Evolutionary conservation across 2,329 filamentous ascomycete genomes (phyloP).

Genomic region (Orbilia javanica): DNA sequence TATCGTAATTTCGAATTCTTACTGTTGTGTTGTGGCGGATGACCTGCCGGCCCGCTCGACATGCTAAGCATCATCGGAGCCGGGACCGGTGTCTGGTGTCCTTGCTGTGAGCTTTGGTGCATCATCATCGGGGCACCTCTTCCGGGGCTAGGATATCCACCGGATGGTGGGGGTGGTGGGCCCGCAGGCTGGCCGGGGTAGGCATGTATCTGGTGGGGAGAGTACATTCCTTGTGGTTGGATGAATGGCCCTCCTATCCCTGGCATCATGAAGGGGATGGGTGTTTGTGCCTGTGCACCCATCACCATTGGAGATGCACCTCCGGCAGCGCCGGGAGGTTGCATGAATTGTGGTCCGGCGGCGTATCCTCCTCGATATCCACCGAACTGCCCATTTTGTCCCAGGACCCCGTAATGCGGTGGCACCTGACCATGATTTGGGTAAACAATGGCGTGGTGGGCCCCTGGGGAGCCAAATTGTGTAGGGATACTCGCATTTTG

Average conservation of each 20-base stretch:
- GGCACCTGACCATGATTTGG: conserved; percentile 60
- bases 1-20: conserved; percentile 72
- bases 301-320: conserved; percentile 80
- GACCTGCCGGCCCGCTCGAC: conserved; percentile 81
- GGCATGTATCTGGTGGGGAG: conserved; percentile 79
- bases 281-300: conserved; percentile 71
- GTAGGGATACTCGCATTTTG: conserved; percentile 61
- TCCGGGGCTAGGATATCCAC: conserved; percentile 89
- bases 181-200: conserved; percentile 70
- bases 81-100: conserved; percentile 74
- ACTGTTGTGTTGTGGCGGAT: conserved; percentile 76
- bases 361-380: conserved; percentile 58
- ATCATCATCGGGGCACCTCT: conserved; percentile 92
- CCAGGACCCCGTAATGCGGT: conserved; percentile 62
- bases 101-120: conserved; percentile 92
- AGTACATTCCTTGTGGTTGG: conserved; percentile 81
- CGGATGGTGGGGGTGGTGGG: conserved; percentile 73
- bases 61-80: conserved; percentile 80
- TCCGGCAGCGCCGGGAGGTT: conserved; percentile 55
- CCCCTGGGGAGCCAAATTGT: conserved; percentile 60
- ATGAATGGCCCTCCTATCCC: conserved; percentile 69
- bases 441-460: conserved; percentile 60
- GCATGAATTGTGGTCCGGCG: conserved; percentile 49
- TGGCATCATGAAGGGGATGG: conserved; percentile 63
- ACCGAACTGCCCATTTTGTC: conserved; percentile 58